Conservation (phyloP, 225 moss, liverwort and hornwort species). For the Pseudisothecium myosuroides region DNA sequence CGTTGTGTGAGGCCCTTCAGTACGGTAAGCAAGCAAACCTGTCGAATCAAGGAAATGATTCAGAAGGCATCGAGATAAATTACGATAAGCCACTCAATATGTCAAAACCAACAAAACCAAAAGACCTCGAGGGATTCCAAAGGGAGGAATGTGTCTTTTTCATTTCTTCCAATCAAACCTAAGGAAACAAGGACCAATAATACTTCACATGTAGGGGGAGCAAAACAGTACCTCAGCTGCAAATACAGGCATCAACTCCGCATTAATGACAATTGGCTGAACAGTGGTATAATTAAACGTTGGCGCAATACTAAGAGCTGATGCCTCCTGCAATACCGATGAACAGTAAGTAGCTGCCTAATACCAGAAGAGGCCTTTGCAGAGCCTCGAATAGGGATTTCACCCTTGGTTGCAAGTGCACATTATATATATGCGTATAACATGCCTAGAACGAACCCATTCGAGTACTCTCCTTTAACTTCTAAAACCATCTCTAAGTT, state of each 20-base stretch:
- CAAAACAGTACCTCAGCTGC: slow-evolving; percentile 66
- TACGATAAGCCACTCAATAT: background rate
- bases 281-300: slow-evolving; percentile 48
- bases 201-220: background rate
- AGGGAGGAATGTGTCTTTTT: background rate
- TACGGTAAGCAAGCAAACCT: slow-evolving; percentile 79
- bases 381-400: background rate
- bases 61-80: background rate
- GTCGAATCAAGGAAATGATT: background rate
- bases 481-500: background rate
- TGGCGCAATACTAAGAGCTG: slow-evolving; percentile 58
- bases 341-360: background rate
- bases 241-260: slow-evolving; percentile 72
- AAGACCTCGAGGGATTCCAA: background rate
- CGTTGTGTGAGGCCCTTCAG: slow-evolving; percentile 73
- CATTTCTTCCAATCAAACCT: background rate
- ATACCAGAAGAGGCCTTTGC: background rate
- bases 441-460: background rate
- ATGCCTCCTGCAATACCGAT: slow-evolving; percentile 60
- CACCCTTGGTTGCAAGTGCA: background rate
- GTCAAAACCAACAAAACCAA: background rate
- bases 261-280: slow-evolving; percentile 59
- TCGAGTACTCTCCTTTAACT: background rate
- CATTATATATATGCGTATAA: background rate
- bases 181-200: background rate